Conservation (phyloP, 345 rosid genomes). For the Citrus sp. region DNA sequence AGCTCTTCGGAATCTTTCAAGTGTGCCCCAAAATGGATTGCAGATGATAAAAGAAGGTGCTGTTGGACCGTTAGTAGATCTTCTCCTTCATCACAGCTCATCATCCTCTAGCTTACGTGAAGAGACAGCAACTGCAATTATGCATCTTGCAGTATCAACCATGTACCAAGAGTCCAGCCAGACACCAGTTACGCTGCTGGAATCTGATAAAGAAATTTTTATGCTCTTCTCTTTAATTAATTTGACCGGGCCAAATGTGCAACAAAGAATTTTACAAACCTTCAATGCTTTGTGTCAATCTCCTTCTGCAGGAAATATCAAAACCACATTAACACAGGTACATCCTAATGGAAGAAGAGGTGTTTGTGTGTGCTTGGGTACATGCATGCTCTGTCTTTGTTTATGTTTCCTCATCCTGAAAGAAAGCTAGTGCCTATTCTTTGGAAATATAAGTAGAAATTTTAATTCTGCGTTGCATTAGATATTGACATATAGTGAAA, state of each 20-base stretch:
- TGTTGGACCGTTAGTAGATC: conserved; percentile 39
- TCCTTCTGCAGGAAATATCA: conserved; percentile 40
- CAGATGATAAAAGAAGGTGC: conserved; percentile 66
- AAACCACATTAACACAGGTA: conserved; percentile 56
- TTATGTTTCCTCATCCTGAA: background rate
- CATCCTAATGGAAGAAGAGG: background rate
- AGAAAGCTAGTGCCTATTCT: conserved; percentile 2
- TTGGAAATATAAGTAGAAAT: background rate
- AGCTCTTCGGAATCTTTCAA: conserved; percentile 55
- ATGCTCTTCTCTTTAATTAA: conserved; percentile 54
- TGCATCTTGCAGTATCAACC: conserved; percentile 59
- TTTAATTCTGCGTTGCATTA: background rate
- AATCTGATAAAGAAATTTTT: conserved; percentile 47
- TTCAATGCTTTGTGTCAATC: conserved; percentile 60
- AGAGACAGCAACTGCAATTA: conserved; percentile 46
- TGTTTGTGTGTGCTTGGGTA: background rate
- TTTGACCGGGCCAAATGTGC: conserved; percentile 46
- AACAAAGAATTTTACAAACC: conserved; percentile 48
- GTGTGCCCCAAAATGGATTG: conserved; percentile 48
- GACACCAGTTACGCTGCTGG: conserved; percentile 39
- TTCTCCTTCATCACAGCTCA: conserved; percentile 41
- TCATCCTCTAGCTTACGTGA: conserved; percentile 46
- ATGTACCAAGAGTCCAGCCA: conserved; percentile 34
- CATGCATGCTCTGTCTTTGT: background rate
- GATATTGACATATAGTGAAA: background rate